Conservation (phyloP, 345 rosid species). For the Populus pruinosa region DNA sequence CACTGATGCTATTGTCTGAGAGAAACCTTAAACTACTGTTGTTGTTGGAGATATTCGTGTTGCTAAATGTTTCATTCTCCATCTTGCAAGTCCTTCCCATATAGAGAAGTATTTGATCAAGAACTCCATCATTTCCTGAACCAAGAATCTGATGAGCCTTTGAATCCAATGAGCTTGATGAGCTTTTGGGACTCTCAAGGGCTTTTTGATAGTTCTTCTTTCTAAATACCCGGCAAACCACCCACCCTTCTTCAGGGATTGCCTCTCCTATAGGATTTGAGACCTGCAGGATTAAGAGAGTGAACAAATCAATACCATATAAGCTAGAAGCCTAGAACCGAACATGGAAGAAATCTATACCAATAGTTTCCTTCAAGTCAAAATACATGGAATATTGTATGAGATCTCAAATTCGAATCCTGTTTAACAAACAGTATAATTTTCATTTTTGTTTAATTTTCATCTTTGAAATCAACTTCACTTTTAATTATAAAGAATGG, state of each 20-base stretch:
- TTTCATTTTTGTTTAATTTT: background rate
- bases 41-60: slow-evolving; percentile 12
- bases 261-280: slow-evolving; percentile 47
- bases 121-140: slow-evolving; percentile 37
- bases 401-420: background rate
- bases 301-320: background rate
- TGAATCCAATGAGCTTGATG: slow-evolving; percentile 48
- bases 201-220: slow-evolving; percentile 88
- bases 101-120: slow-evolving; percentile 64
- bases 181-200: slow-evolving; percentile 62
- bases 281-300: slow-evolving; percentile 25
- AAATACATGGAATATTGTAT: background rate
- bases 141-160: slow-evolving; percentile 33
- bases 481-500: background rate
- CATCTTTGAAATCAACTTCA: background rate
- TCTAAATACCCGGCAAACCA: slow-evolving; percentile 86
- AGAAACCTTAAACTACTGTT: slow-evolving; percentile 19
- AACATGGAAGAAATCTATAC: background rate
- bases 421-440: background rate
- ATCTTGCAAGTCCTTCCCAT: slow-evolving; percentile 68
- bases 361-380: too few relatives aligned
- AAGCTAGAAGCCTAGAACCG: background rate
- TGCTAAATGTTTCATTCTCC: slow-evolving; percentile 37
- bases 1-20: slow-evolving; percentile 21
- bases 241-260: slow-evolving; percentile 88